Conservation (phyloP, 371 early-diverging fungal species). For the Mitosporidium daphniae region DNA sequence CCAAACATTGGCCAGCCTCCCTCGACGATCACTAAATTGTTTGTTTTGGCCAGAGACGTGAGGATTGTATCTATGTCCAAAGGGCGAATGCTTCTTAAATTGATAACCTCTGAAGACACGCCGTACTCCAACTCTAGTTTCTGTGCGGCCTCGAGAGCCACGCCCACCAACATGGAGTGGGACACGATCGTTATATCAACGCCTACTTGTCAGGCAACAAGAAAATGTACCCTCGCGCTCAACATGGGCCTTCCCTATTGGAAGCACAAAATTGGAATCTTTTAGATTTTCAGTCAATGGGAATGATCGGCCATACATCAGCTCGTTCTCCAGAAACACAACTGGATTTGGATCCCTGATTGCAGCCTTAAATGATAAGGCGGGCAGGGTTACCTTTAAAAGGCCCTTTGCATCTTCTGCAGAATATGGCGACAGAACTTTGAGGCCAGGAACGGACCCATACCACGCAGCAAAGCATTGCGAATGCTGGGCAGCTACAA, state of each 20-base stretch:
- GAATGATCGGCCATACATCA: conserved; percentile 71
- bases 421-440: conserved; percentile 89
- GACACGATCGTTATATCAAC: conserved; percentile 67
- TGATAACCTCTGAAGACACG: conserved; percentile 58
- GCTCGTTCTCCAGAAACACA: conserved; percentile 85
- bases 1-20: conserved; percentile 86
- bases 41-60: conserved; percentile 77
- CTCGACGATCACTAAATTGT: conserved; percentile 79
- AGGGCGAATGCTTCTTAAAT: conserved; percentile 85
- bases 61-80: conserved; percentile 68
- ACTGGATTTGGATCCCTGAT: conserved; percentile 96
- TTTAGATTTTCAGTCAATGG: conserved; percentile 37
- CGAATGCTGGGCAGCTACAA: conserved; percentile 97
- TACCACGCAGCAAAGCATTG: conserved; percentile 94
- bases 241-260: conserved; percentile 82
- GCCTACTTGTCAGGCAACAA: conserved; percentile 12
- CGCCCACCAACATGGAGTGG: conserved; percentile 58
- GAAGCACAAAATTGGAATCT: conserved; percentile 45
- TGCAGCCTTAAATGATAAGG: conserved; percentile 26
- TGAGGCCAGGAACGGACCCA: conserved; percentile 80
- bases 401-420: conserved; percentile 90
- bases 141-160: conserved; percentile 58
- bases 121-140: conserved; percentile 38
- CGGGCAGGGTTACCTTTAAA: conserved; percentile 12
- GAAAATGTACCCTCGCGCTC: conserved; percentile 29